Percentiles rank a stretch among this genome's conserved stretches.
phyloP scores from a whole-genome alignment of 345 rosid species.

The Pistacia vera region DNA sequence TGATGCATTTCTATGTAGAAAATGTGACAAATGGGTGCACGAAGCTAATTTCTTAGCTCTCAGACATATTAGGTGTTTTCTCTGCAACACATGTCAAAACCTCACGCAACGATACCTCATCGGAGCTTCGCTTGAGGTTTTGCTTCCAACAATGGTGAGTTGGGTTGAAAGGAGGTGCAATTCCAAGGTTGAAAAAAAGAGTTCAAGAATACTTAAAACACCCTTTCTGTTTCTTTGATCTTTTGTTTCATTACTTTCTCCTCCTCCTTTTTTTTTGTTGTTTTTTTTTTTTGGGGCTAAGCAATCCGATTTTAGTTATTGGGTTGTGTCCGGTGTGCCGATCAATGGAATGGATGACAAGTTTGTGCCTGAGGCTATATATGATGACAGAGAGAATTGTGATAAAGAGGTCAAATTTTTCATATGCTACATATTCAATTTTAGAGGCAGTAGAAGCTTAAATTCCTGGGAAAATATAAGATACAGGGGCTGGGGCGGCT shows the following conservation, averaged over 20 bases:
- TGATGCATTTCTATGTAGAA: conserved; percentile 64
- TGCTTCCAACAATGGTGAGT: conserved; percentile 36
- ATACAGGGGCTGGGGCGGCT: not conserved
- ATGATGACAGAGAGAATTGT: not conserved
- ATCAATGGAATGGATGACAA: not conserved
- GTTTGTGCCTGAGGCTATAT: not conserved
- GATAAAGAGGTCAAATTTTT: not conserved
- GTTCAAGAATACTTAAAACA: conserved; percentile 28
- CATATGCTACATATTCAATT: not conserved
- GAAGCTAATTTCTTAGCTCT: conserved; percentile 78
- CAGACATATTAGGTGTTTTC: conserved; percentile 74
- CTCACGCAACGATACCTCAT: conserved; percentile 59
- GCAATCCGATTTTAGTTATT: not conserved
- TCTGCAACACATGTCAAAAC: conserved; percentile 64
- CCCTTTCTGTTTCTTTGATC: conserved; percentile 69
- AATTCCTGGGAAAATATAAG: not conserved
- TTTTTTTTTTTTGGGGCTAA: not conserved
- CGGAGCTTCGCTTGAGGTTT: conserved; percentile 49
- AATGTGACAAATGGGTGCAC: conserved; percentile 78
- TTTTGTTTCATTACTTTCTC: not conserved
- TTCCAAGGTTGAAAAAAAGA: conserved; percentile 29
- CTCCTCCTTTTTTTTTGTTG: not conserved
- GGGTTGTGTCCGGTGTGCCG: not conserved
- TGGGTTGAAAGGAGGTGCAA: conserved; percentile 26
- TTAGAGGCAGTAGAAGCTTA: not conserved